Base-by-base conservation (phyloP, 805 yeast species). In the Metschnikowia gruessii region DNA sequence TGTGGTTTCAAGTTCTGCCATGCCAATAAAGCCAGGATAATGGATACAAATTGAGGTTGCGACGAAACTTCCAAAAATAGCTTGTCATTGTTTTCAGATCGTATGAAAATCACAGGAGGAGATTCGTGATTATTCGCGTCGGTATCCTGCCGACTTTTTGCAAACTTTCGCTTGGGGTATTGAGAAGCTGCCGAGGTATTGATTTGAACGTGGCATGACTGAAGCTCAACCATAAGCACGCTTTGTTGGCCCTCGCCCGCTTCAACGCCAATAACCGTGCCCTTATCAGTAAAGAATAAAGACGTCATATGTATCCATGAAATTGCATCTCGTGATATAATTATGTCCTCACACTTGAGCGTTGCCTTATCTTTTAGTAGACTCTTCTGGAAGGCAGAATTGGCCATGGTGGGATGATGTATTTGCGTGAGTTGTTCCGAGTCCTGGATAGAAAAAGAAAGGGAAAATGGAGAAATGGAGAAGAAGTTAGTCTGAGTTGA, bases 1-100 rank as follows among this genome's bases (percentile, higher is more conserved):
- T 63, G 68, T 6, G 80, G 78, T 46, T 66, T 74, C 55, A 81
- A 57, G 32, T 72, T 68, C 50, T 80, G 81, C 87, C 87, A 82
- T 43, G 80, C 77, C 19, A 79, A 53, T 38, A 82, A 58, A 8
- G 73, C 55, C 38, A 77, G 65, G 21, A 81, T 55, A 19, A 82
- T 57, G 36, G 66, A 62, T 28, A 75, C 65, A 46, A 81, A 78
- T 42, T 60, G 66, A 29, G 60, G 45, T 46, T 65, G 68, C 11
- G 69, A 59, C 4, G 66, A 60, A 10, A 76, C 61, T 45, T 68
- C 54, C 52, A 68, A 57, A 56, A 70, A 72, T 21, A 70, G 49
- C 55, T 65, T 60, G 48, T 66, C 67, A 52, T 65, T 72, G 47
- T 68, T 68, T 49, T 59, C 66, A 1, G 78, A 66, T 30, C 68